These are phyloP conservation scores for Fragaria ananassa DNA, from an alignment of 306 rosid genomes.

Conservation along the genomic window DNA sequence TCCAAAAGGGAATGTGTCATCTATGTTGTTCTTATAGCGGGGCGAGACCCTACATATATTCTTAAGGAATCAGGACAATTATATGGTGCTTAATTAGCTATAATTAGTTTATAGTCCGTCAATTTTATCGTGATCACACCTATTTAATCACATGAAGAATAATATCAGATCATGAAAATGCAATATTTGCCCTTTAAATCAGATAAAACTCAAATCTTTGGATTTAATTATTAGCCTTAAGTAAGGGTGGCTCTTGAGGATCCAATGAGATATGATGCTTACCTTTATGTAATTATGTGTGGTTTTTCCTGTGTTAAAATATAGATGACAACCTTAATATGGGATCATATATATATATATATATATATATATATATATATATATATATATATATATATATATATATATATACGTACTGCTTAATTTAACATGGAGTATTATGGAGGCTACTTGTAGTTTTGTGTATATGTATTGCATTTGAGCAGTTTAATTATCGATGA, in stretches of 20 bases:
- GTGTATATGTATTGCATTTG: neutral
- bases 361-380: slow-evolving; percentile 12
- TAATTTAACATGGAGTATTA: neutral
- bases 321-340: neutral
- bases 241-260: neutral
- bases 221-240: neutral
- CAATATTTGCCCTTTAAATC: neutral
- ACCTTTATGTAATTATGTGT: neutral
- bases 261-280: neutral
- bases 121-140: neutral
- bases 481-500: neutral
- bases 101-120: neutral
- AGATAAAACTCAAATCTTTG: neutral
- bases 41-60: slow-evolving; percentile 34
- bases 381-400: slow-evolving; percentile 12
- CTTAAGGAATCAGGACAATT: neutral
- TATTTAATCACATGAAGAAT: slow-evolving; percentile 15
- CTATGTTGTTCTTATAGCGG: slow-evolving; percentile 22
- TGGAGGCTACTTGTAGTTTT: neutral
- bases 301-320: neutral
- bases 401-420: neutral
- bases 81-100: neutral
- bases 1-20: slow-evolving; percentile 21
- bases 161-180: neutral
- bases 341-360: neutral